These are phyloP conservation scores for Sordariomycetes sp. DNA, from an alignment of 2,329 filamentous ascomycete genomes.

Conservation along the genomic window DNA sequence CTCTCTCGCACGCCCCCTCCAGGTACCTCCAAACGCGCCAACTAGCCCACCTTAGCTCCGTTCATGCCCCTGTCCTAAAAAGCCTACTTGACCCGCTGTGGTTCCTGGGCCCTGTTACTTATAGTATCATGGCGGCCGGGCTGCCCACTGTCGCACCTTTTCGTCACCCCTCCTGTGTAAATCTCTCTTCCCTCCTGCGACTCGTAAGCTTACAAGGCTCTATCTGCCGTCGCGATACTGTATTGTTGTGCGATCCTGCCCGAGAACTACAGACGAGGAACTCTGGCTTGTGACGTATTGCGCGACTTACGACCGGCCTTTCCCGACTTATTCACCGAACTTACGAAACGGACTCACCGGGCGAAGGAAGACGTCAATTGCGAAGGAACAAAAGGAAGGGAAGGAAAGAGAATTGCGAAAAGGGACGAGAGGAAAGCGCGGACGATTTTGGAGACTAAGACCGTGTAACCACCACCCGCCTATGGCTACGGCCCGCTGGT, in stretches of 20 bases:
- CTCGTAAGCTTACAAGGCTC: background rate
- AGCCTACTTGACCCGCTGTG: background rate
- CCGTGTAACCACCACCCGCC: background rate
- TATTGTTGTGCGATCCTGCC: too few relatives aligned
- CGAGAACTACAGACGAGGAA: too few relatives aligned
- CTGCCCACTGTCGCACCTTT: background rate
- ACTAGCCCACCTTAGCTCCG: background rate
- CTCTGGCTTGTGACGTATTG: too few relatives aligned
- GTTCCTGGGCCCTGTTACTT: background rate
- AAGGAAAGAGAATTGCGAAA: background rate
- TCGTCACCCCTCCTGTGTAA: background rate
- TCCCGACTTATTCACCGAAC: too few relatives aligned
- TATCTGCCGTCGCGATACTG: background rate
- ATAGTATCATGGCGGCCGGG: background rate
- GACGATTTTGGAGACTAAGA: background rate
- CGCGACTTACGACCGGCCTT: too few relatives aligned
- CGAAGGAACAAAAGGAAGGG: too few relatives aligned
- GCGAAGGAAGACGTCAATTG: too few relatives aligned
- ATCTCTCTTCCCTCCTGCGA: background rate
- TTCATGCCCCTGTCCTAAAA: background rate
- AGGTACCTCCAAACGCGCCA: background rate
- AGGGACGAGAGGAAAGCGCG: background rate
- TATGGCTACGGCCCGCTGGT: conserved; percentile 1
- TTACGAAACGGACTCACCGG: too few relatives aligned
- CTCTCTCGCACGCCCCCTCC: background rate